Evolutionary conservation across 1,284 basidiomycete species (phyloP), one percentile per base, ranked within the genome.

Genomic region (Moniliophthora roreri): DNA sequence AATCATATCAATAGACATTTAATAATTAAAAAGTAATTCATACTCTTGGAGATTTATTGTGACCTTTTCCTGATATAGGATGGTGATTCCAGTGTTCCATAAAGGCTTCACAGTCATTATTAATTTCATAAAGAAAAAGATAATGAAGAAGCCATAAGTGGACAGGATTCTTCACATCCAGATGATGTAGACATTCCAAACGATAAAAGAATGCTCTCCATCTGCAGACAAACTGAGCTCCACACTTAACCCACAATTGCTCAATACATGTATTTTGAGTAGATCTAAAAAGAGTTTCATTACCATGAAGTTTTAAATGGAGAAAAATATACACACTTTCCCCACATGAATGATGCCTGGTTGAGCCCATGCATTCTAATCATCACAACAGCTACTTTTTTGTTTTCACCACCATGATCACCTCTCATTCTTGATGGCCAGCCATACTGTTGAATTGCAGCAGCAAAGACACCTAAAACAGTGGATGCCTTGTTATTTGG

Each of bases 131-230:
- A 0, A 72, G 58, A 39, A 71, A 74, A 0, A 73, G 62, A 0
- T 32, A 18, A 41, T 74, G 70, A 0, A 74, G 56, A 0, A 71
- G 62, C 71, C 71, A 74, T 0, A 73, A 51, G 50, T 73, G 69
- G 9, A 35, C 24, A 2, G 44, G 48, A 26, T 57, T 50, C 15
- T 37, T 41, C 15, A 37, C 3, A 18, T 59, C 50, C 16, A 59
- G 55, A 37, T 26, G 41, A 50, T 54, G 39, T 48, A 57, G 18
- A 40, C 39, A 4, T 35, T 52, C 20, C 28, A 32, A 11, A 6
- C 28, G 44, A 18, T 5, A 36, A 50, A 54, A 50, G 26, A 54
- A 54, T 1, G 35, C 48, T 7, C 48, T 10, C 52, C 52, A 50
- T n/a, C 15, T 4, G 9, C 48, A 37, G 28, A 39, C 52, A 54